Percentiles rank a stretch among this genome's conserved stretches.
phyloP scores from a whole-genome alignment of 2,329 filamentous ascomycete genomes.

The Calonectria multiphialidica region DNA sequence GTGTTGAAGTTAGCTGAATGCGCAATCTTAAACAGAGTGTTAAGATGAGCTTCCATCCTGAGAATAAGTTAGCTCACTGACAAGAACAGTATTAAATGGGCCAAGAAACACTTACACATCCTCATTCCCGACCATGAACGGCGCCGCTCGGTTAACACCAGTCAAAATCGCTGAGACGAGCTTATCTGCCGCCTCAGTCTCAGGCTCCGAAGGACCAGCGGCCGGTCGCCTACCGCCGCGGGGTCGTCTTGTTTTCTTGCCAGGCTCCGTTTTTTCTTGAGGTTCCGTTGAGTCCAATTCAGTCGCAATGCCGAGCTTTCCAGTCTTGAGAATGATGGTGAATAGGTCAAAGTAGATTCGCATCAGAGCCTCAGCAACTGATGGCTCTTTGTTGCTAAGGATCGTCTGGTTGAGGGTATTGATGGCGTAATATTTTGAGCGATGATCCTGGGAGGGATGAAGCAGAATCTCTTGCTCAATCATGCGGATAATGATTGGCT shows the following conservation, averaged over 20 bases:
- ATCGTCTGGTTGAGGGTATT: conserved; percentile 98
- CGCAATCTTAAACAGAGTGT: conserved; percentile 94
- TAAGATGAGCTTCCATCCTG: conserved; percentile 87
- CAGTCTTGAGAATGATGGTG: conserved; percentile 80
- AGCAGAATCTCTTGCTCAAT: conserved; percentile 92
- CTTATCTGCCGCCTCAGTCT: conserved; percentile 82
- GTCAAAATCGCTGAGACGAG: conserved; percentile 91
- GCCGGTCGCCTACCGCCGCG: conserved; percentile 33
- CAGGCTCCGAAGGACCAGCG: conserved; percentile 62
- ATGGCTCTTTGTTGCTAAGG: conserved; percentile 84
- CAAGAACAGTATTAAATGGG: not conserved
- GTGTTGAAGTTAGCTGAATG: conserved; percentile 99
- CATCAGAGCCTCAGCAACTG: conserved; percentile 83
- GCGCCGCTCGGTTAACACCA: conserved; percentile 95
- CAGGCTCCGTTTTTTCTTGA: conserved; percentile 44
- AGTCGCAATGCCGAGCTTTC: conserved; percentile 52
- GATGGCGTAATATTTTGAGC: conserved; percentile 94
- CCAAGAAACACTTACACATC: conserved; percentile 63
- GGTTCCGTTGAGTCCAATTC: conserved; percentile 58
- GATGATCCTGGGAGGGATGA: conserved; percentile 85
- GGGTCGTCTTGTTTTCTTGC: conserved; percentile 42
- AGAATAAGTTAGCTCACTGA: conserved; percentile 27
- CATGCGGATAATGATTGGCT: conserved; percentile 83
- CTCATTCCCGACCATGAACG: conserved; percentile 87
- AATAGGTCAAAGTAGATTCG: conserved; percentile 95